Evolutionary conservation across 2,329 filamentous ascomycete species (phyloP), one percentile per base, ranked within the genome.

Genomic region (Aspergillus pseudonomiae): DNA sequence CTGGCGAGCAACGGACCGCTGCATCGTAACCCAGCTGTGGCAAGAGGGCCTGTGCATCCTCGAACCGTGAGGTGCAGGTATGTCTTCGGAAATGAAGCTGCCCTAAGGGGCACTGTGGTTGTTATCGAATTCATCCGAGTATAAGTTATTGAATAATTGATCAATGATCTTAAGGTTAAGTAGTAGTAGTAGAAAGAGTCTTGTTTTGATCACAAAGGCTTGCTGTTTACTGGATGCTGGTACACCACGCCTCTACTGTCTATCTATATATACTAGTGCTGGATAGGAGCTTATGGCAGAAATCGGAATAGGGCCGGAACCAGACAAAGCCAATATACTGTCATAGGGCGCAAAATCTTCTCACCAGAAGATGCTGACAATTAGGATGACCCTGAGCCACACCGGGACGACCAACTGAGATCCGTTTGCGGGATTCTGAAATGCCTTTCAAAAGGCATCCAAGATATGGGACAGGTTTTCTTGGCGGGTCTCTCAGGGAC

Each of bases 61-160:
- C 73, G 69, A n/a, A 70, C 54, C 6, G 67, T 64, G 9, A 74
- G 55, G 36, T 70, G 68, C 21, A 75, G 57, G 36, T 70, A 71
- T 48, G 67, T 62, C 52, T 73, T 72, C 7, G 73, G 70, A 32
- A 74, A 66, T 52, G 62, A 63, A 59, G 70, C 70, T 30, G 66
- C 70, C 71, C 75, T 69, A 4, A 77, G 65, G 63, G 74, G 72
- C 32, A 68, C 65, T 9, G 68, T 70, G 10, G 68, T 62, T 52
- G 73, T 68, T 52, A 75, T 57, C 10, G 73, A 71, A 57, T 68
- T 76, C 75, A 77, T 78, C 39, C 30, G 59, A 59, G 60, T 52
- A 50, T 64, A 58, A 45, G 34, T 36, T 39, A 48, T 45, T 53
- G 19, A 39, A 28, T 34, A 30, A 57, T 32, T 39, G 11, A 34